A percentile compares a stretch with the other conserved stretches of the same genome.
Evolutionary conservation across 495 filamentous ascomycete genomes (phyloP).

Genomic region (Penicillium nucicola): DNA sequence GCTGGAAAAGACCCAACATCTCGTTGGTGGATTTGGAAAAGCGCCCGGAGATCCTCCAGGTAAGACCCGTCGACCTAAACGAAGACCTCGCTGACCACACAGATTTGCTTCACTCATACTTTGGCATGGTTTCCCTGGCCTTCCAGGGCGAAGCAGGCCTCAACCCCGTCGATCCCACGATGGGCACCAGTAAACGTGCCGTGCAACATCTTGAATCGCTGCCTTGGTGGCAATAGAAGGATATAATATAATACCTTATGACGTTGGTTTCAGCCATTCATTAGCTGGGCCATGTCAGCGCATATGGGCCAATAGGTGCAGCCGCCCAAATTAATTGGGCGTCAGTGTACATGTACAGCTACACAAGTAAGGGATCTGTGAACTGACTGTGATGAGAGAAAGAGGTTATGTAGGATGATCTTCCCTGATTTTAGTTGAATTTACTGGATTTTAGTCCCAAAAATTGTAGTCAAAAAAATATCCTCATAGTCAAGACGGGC

Average conservation of each 20-base stretch:
- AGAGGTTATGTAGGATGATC: neutral
- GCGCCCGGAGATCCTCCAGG: constrained; percentile 71
- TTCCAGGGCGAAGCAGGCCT: constrained; percentile 62
- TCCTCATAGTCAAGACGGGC: too few species aligned
- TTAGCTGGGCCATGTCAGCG: neutral
- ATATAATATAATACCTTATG: constrained; percentile 4
- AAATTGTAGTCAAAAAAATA: too few species aligned
- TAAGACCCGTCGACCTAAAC: constrained; percentile 23
- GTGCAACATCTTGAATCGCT: constrained; percentile 41
- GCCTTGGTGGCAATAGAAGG: constrained; percentile 33
- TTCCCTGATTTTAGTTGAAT: neutral
- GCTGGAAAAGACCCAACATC: constrained; percentile 84
- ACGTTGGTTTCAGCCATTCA: constrained; percentile 4
- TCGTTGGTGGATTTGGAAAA: constrained; percentile 89
- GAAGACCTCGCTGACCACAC: constrained; percentile 11
- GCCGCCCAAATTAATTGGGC: constrained; percentile 1
- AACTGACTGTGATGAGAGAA: too few species aligned
- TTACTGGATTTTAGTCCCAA: too few species aligned
- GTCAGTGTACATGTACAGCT: neutral
- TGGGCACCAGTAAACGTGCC: constrained; percentile 59
- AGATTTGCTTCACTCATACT: constrained; percentile 87
- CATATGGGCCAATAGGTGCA: constrained; percentile 3
- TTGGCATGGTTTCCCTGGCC: constrained; percentile 77
- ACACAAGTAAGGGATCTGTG: neutral
- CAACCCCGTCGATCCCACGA: constrained; percentile 59